Conservation (phyloP, 768 basidiomycete genomes). For the Auricularia sp. region DNA sequence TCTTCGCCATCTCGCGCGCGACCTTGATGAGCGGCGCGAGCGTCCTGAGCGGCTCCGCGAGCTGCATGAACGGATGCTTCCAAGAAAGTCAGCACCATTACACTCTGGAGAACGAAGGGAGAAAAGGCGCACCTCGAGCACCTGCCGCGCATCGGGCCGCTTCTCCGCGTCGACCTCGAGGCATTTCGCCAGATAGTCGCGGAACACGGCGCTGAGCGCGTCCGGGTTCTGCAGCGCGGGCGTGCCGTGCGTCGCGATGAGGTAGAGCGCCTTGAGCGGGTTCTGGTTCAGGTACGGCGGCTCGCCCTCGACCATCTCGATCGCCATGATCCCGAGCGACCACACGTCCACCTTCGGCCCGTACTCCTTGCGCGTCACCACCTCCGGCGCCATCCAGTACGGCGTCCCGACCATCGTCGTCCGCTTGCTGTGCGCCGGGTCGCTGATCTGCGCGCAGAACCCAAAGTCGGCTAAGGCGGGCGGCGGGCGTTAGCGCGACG, state of each 20-base stretch:
- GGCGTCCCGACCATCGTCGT: constrained; percentile 98
- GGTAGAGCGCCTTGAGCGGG: constrained; percentile 90
- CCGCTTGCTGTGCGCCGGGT: constrained; percentile 79
- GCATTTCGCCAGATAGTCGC: constrained; percentile 78
- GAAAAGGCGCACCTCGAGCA: constrained; percentile 70
- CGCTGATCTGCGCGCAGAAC: constrained; percentile 96
- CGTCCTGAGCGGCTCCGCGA: constrained; percentile 78
- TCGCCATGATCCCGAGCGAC: constrained; percentile 93
- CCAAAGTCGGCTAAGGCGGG: constrained; percentile 86
- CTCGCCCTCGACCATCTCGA: constrained; percentile 71
- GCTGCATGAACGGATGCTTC: constrained; percentile 81
- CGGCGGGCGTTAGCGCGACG: too few relatives aligned
- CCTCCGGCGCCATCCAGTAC: constrained; percentile 99
- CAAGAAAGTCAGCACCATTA: too few relatives aligned
- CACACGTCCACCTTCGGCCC: constrained; percentile 98
- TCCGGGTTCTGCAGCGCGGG: constrained; percentile 92
- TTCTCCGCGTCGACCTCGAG: constrained; percentile 94
- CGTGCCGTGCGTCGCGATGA: constrained; percentile 97
- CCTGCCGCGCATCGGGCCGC: constrained; percentile 73
- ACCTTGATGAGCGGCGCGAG: constrained; percentile 87
- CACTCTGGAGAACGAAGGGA: too few relatives aligned
- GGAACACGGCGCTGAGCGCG: constrained; percentile 64
- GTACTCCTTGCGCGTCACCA: constrained; percentile 95
- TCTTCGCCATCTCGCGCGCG: constrained; percentile 75
- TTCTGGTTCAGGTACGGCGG: constrained; percentile 95